A percentile compares a stretch with the other conserved stretches of the same genome.
phyloP scores from a whole-genome alignment of 257 asterid species.

The Jaltomata sinuosa region DNA sequence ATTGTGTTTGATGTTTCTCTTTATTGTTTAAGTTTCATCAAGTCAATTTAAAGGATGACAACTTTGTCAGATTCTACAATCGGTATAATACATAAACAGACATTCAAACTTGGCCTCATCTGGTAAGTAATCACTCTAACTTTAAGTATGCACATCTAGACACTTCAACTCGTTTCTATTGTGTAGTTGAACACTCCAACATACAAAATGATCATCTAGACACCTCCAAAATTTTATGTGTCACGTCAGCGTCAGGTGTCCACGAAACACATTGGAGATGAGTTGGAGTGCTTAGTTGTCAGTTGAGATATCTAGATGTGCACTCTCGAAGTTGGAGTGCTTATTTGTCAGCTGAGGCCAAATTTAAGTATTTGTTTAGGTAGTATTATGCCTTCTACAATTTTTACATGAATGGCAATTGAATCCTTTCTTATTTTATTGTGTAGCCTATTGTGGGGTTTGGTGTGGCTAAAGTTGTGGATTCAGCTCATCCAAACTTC shows the following conservation, averaged over 20 bases:
- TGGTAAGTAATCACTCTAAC: too few relatives aligned
- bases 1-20: neutral
- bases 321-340: neutral
- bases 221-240: neutral
- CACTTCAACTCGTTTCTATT: neutral
- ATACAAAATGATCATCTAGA: too few relatives aligned
- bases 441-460: conserved; percentile 6
- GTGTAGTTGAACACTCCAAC: neutral
- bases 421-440: too few relatives aligned
- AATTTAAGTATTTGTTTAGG: neutral
- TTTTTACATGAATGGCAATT: neutral
- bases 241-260: neutral
- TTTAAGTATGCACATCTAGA: too few relatives aligned
- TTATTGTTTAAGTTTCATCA: neutral
- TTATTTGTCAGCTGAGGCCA: neutral
- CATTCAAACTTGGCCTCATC: too few relatives aligned
- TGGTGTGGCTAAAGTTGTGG: conserved; percentile 11
- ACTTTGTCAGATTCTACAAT: neutral
- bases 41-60: neutral
- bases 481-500: conserved; percentile 10
- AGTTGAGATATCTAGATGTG: neutral
- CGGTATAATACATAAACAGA: too few relatives aligned
- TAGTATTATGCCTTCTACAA: neutral
- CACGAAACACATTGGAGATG: neutral
- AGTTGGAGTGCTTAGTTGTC: neutral